A percentile compares a stretch with the other conserved stretches of the same genome.
Conservation (phyloP, 2,329 filamentous ascomycete species). For the Botryotinia narcissicola region DNA sequence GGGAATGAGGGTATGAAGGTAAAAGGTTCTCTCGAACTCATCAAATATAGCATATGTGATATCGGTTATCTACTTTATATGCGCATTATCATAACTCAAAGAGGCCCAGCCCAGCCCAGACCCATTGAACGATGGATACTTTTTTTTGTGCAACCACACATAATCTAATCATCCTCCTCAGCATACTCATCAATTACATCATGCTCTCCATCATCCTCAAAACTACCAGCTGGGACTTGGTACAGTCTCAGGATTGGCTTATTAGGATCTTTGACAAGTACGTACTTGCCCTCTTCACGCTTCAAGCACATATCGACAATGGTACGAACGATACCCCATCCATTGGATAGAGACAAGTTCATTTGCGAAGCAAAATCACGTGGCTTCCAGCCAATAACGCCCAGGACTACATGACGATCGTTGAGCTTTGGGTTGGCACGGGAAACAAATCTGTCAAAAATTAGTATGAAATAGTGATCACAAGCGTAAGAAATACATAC, state of each 20-base stretch:
- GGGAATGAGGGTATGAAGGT: background rate
- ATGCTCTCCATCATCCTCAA: slow-evolving; percentile 83
- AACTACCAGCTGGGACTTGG: slow-evolving; percentile 80
- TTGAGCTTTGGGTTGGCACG: slow-evolving; percentile 88
- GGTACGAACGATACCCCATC: slow-evolving; percentile 97
- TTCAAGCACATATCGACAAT: slow-evolving; percentile 92
- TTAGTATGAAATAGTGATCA: background rate
- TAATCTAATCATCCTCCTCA: slow-evolving; percentile 33
- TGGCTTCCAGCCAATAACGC: slow-evolving; percentile 96
- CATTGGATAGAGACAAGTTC: slow-evolving; percentile 95
- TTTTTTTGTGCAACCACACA: background rate
- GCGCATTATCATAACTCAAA: slow-evolving; percentile 20
- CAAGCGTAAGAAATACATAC: slow-evolving; percentile 50
- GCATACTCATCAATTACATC: slow-evolving; percentile 37
- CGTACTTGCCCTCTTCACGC: slow-evolving; percentile 76
- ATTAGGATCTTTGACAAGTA: slow-evolving; percentile 88
- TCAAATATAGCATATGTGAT: slow-evolving; percentile 8
- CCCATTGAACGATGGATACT: background rate
- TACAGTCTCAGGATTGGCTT: slow-evolving; percentile 93
- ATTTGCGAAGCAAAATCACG: slow-evolving; percentile 96
- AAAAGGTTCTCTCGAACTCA: background rate
- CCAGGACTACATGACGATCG: slow-evolving; percentile 91
- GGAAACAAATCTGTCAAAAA: slow-evolving; percentile 76
- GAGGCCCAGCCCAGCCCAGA: slow-evolving; percentile 12
- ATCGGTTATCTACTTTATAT: slow-evolving; percentile 3